phyloP scores from a whole-genome alignment of 441 rosid species.

The Eruca vesicaria region DNA sequence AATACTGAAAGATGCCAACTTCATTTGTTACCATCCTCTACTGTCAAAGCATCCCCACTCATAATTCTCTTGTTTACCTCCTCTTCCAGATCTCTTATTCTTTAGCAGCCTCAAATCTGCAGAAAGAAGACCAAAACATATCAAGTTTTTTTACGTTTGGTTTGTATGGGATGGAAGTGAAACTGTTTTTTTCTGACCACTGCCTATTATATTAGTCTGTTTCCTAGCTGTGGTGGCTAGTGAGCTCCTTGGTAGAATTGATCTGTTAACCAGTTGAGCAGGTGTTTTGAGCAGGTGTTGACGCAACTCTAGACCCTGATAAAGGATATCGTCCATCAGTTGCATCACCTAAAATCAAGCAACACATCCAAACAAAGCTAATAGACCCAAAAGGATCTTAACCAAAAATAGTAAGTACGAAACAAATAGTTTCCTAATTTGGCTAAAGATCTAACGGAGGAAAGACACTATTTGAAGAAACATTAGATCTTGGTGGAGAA shows the following conservation, averaged over 20 bases:
- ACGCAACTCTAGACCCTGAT: background rate
- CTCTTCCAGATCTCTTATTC: background rate
- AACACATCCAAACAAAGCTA: background rate
- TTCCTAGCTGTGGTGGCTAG: constrained; percentile 45
- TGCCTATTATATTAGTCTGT: constrained; percentile 44
- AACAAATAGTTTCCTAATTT: background rate
- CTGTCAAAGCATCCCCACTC: background rate
- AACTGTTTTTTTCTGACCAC: constrained; percentile 43
- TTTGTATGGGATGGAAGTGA: constrained; percentile 30
- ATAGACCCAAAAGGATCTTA: background rate
- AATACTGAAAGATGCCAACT: constrained; percentile 68
- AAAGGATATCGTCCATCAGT: constrained; percentile 47
- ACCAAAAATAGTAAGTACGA: background rate
- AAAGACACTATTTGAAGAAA: background rate
- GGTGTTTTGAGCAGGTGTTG: constrained; percentile 33
- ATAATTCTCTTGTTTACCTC: background rate
- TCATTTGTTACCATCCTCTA: constrained; percentile 1
- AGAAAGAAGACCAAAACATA: background rate
- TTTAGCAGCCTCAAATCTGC: background rate
- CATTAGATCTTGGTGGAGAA: background rate
- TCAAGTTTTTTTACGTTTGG: constrained; percentile 35
- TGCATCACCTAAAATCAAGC: constrained; percentile 29
- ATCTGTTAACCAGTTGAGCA: too few species aligned
- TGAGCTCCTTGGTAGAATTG: constrained; percentile 52
- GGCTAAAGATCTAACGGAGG: background rate